Evolutionary conservation across 2,329 filamentous ascomycete genomes (phyloP).

Genomic region (Fusarium albosuccineum): DNA sequence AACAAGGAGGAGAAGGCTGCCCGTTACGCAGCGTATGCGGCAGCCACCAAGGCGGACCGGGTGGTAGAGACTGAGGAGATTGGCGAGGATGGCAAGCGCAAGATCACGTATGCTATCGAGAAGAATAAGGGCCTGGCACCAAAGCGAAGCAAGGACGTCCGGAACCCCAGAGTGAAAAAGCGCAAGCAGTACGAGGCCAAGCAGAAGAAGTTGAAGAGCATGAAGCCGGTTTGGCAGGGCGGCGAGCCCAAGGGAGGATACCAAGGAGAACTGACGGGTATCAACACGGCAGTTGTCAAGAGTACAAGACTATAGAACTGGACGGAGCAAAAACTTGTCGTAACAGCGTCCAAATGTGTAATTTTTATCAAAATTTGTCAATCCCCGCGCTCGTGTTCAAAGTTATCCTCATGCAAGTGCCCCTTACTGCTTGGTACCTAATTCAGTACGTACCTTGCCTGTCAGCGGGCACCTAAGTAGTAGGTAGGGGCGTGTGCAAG

Average conservation of each 20-base stretch:
- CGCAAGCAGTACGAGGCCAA: conserved; percentile 95
- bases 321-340: conserved; percentile 22
- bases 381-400: not conserved
- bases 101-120: conserved; percentile 92
- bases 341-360: conserved; percentile 30
- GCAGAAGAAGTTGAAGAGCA: conserved; percentile 94
- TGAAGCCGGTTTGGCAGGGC: conserved; percentile 87
- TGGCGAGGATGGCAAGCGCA: conserved; percentile 87
- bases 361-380: not conserved
- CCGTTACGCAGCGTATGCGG: conserved; percentile 67
- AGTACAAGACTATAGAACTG: conserved; percentile 83
- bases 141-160: conserved; percentile 90
- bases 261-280: conserved; percentile 91
- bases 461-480: not conserved
- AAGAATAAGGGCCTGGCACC: conserved; percentile 98
- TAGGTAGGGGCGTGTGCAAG: conserved; percentile 20
- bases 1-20: conserved; percentile 80
- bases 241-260: conserved; percentile 89
- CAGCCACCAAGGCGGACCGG: conserved; percentile 73
- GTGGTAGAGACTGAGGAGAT: conserved; percentile 76
- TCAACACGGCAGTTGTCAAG: conserved; percentile 93
- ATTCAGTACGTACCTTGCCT: too few relatives aligned
- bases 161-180: conserved; percentile 98
- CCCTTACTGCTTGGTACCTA: not conserved
- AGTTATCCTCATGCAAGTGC: conserved; percentile 8